These are phyloP conservation scores for Solanum pinnatisectum DNA, from an alignment of 257 asterid species.

Conservation along the genomic window DNA sequence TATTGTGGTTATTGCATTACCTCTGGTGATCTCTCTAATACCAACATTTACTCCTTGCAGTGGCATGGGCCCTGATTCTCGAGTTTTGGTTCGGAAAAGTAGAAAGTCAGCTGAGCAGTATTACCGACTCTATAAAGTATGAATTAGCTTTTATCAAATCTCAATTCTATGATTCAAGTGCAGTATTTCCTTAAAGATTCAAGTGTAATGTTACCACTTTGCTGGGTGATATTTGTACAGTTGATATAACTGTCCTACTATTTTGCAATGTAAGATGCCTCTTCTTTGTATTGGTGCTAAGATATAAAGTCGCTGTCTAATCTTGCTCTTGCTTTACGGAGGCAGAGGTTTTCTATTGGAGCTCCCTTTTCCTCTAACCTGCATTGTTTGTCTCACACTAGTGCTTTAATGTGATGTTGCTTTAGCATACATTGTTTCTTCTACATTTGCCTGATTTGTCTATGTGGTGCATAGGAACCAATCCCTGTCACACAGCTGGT, in stretches of 20 bases:
- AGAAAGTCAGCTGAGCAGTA: conserved; percentile 98
- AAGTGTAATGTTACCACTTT: background rate
- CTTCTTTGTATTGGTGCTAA: background rate
- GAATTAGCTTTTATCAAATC: background rate
- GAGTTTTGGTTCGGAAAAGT: conserved; percentile 96
- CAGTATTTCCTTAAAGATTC: background rate
- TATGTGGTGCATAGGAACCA: conserved; percentile 47
- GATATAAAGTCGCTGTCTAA: background rate
- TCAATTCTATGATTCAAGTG: background rate
- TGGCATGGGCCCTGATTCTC: conserved; percentile 99
- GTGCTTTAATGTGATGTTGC: background rate
- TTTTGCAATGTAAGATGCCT: background rate
- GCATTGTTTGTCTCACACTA: background rate
- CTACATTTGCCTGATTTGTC: background rate
- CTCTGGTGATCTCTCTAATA: background rate
- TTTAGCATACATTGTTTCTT: background rate
- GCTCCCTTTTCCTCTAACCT: background rate
- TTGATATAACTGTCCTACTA: background rate
- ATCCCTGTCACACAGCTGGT: conserved; percentile 97
- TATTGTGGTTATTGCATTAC: background rate
- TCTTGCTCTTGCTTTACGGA: background rate
- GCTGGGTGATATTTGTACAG: background rate
- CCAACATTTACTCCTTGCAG: conserved; percentile 32
- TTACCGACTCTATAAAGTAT: conserved; percentile 80
- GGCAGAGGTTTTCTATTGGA: background rate